These are phyloP conservation scores for Peribolospora kevripleyi DNA, from an alignment of 768 basidiomycete genomes.

Conservation along the genomic window DNA sequence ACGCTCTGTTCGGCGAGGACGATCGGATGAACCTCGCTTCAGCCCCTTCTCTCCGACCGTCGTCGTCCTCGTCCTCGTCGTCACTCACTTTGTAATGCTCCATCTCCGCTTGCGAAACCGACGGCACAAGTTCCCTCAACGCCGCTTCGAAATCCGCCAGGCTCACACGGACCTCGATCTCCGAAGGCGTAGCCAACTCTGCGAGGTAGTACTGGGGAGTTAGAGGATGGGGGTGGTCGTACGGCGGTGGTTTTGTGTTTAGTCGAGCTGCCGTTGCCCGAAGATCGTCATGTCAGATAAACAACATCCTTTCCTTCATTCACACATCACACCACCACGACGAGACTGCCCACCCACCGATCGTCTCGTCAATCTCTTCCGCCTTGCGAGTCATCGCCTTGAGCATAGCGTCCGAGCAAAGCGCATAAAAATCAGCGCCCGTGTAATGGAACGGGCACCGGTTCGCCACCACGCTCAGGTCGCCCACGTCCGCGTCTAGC, in stretches of 20 bases:
- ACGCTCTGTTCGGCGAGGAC: too few relatives aligned
- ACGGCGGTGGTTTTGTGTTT: slow-evolving; percentile 28
- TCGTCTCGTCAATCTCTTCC: slow-evolving; percentile 43
- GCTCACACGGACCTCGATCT: slow-evolving; percentile 51
- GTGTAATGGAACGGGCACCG: slow-evolving; percentile 80
- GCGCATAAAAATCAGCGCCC: slow-evolving; percentile 91
- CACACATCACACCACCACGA: neutral
- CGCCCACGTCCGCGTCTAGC: slow-evolving; percentile 35
- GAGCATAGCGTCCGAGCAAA: slow-evolving; percentile 88
- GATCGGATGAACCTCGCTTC: too few relatives aligned
- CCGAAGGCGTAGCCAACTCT: slow-evolving; percentile 45
- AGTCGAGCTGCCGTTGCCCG: slow-evolving; percentile 12
- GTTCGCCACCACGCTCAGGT: slow-evolving; percentile 39
- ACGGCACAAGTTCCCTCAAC: slow-evolving; percentile 39
- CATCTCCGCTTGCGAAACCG: slow-evolving; percentile 66
- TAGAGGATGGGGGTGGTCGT: slow-evolving; percentile 37
- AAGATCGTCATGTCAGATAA: neutral
- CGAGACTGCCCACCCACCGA: slow-evolving; percentile 27
- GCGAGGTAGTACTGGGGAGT: slow-evolving; percentile 77
- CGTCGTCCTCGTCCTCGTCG: slow-evolving; percentile 33
- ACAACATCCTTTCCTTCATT: neutral
- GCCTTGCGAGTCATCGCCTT: slow-evolving; percentile 84
- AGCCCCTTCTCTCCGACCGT: slow-evolving; percentile 6
- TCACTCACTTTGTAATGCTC: slow-evolving; percentile 55
- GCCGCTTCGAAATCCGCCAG: slow-evolving; percentile 53